Conservation (phyloP, 768 basidiomycete species). For the Rhodocollybia butyracea region DNA sequence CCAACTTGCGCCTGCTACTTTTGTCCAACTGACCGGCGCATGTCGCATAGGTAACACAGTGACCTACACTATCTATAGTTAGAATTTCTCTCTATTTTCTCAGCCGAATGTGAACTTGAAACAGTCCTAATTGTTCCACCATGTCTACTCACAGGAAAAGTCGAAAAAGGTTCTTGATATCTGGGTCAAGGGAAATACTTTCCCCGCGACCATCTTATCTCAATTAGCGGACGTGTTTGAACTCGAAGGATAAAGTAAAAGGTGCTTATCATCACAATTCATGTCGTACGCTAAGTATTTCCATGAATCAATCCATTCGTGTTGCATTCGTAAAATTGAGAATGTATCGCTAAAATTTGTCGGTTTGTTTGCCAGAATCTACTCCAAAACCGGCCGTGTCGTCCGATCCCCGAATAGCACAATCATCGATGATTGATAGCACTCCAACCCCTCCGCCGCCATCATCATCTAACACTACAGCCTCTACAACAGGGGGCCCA, state of each 20-base stretch:
- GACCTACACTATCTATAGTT: not conserved
- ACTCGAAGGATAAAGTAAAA: conserved; percentile 63
- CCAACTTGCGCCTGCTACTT: not conserved
- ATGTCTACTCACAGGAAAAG: conserved; percentile 77
- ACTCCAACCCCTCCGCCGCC: conserved; percentile 21
- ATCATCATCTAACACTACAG: not conserved
- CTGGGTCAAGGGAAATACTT: conserved; percentile 90
- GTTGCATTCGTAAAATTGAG: conserved; percentile 46
- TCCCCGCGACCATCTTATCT: conserved; percentile 71
- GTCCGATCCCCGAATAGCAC: conserved; percentile 34
- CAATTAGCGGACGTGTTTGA: conserved; percentile 70
- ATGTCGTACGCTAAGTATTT: conserved; percentile 81
- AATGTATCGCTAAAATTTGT: conserved; percentile 29
- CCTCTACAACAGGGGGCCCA: conserved; percentile 30
- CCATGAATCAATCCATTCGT: conserved; percentile 62
- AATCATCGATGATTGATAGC: conserved; percentile 25
- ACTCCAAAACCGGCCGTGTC: conserved; percentile 33
- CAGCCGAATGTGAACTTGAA: conserved; percentile 23
- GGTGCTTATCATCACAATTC: conserved; percentile 82
- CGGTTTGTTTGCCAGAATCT: conserved; percentile 62
- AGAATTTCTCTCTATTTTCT: conserved; percentile 20
- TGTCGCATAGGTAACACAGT: not conserved
- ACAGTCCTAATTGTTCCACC: conserved; percentile 38
- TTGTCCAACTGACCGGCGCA: no score
- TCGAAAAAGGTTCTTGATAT: conserved; percentile 96